Base-by-base conservation (phyloP, 257 asterid genomes). In the Lithospermum erythrorhizon region DNA sequence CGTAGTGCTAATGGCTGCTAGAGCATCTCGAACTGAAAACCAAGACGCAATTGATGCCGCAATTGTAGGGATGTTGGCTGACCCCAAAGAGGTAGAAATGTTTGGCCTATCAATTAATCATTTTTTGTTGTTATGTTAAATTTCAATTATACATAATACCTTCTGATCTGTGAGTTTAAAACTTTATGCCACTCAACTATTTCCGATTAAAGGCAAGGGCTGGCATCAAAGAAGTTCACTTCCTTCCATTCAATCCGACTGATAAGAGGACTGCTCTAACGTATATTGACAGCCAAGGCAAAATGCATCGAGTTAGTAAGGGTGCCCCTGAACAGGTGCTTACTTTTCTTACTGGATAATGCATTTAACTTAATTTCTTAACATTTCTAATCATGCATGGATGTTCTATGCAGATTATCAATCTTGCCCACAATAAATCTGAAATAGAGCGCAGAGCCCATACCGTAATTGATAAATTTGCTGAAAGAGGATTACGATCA, bases 401-500 rank as follows among this genome's bases (percentile, higher is more conserved):
- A 30, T 68, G 53, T 35, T 45, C 20, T 69, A 65, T 77, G 13
- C 74, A 89, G 97, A 87, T 90, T 77, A 79, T 87, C 58, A 71
- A 87, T 78, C 88, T 87, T 49, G 83, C 96, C 35, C 89, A 74
- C 75, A 87, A 90, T 74, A 83, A 73, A 69, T 79, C 96, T 5
- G 89, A 79, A 22, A 87, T 90, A 77, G 94, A 90, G 63, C 81
- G 82, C 35, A 80, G 87, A 73, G 97, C 85, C 61, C 94, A 83
- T 72, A 65, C 90, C 4, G 80, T 83, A 68, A 90, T 87, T 16
- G 94, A 90, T 83, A 87, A 87, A 72, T 90, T 90, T 73, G 97
- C 96, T 1, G 95, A 90, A 68, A 77, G 94, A 72, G 97, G 97
- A 55, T 75, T 90, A 61, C 82, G 97, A 57, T 90, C 97, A n/a